phyloP scores from a whole-genome alignment of 2,329 filamentous ascomycete species.

The Epicoccum sorghinum region DNA sequence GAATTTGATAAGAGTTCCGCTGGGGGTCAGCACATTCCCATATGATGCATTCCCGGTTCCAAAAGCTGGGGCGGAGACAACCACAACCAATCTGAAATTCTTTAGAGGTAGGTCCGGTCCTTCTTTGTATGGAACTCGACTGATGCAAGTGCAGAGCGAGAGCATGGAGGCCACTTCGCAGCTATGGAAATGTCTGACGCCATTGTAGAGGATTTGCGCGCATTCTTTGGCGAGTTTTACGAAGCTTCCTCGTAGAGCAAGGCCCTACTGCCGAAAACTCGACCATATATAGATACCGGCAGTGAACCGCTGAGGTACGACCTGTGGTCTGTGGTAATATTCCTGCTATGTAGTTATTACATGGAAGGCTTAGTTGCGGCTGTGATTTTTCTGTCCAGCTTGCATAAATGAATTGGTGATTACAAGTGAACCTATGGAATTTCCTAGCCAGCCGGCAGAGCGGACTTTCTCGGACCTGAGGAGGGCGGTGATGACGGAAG shows the following conservation, averaged over 20 bases:
- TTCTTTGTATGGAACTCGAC: not conserved
- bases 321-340: too few species aligned
- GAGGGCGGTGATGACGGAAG: too few species aligned
- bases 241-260: constrained; percentile 2
- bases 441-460: too few species aligned
- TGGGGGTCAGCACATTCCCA: constrained; percentile 48
- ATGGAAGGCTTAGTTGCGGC: too few species aligned
- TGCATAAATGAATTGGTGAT: too few species aligned
- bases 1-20: constrained; percentile 46
- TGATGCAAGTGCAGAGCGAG: constrained; percentile 22
- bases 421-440: too few species aligned
- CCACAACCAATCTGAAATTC: constrained; percentile 48
- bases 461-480: too few species aligned
- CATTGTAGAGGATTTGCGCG: constrained; percentile 33
- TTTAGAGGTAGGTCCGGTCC: constrained; percentile 32
- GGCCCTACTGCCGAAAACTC: too few species aligned
- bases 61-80: constrained; percentile 42
- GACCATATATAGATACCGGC: too few species aligned
- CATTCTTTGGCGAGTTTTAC: constrained; percentile 27
- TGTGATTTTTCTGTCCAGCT: too few species aligned
- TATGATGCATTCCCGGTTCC: constrained; percentile 47
- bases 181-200: constrained; percentile 30
- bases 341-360: too few species aligned
- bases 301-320: too few species aligned
- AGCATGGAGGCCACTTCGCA: constrained; percentile 33